Conservation (phyloP, 345 rosid species). For the Ceriops zippeliana region DNA sequence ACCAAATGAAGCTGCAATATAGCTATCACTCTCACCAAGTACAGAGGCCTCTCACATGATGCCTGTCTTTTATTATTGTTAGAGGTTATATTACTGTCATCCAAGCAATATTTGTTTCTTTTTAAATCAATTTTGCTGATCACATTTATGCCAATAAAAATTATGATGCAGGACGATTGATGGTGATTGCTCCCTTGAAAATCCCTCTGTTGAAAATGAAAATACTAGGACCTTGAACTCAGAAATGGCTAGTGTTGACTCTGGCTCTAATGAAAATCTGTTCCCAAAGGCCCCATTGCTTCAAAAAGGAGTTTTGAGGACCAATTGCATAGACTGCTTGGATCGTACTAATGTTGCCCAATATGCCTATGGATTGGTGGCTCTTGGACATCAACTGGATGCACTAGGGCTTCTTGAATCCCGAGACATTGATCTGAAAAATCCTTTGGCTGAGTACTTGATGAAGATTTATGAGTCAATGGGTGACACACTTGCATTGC, state of each 20-base stretch:
- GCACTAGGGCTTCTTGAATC: constrained; percentile 48
- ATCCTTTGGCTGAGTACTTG: constrained; percentile 72
- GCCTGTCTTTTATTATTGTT: not conserved
- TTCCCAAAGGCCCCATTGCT: constrained; percentile 39
- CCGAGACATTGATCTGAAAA: constrained; percentile 53
- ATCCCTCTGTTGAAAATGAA: constrained; percentile 27
- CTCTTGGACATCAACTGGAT: constrained; percentile 80
- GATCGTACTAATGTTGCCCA: constrained; percentile 99
- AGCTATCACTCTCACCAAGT: too few relatives aligned
- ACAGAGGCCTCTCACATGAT: too few relatives aligned
- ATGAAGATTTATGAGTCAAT: constrained; percentile 79
- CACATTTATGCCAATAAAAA: constrained; percentile 20
- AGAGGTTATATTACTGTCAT: not conserved
- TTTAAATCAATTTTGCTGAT: not conserved
- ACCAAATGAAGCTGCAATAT: too few relatives aligned
- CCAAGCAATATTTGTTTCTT: not conserved
- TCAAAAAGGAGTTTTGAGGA: constrained; percentile 85
- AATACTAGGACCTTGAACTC: constrained; percentile 26
- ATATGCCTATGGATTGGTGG: constrained; percentile 76
- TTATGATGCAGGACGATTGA: constrained; percentile 43
- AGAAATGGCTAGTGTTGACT: constrained; percentile 25
- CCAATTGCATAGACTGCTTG: constrained; percentile 96
- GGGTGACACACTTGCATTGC: constrained; percentile 96
- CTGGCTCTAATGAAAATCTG: constrained; percentile 24
- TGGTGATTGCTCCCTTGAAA: constrained; percentile 22